These are phyloP conservation scores for Spathaspora gorwiae DNA, from an alignment of 805 yeast species.

Conservation along the genomic window DNA sequence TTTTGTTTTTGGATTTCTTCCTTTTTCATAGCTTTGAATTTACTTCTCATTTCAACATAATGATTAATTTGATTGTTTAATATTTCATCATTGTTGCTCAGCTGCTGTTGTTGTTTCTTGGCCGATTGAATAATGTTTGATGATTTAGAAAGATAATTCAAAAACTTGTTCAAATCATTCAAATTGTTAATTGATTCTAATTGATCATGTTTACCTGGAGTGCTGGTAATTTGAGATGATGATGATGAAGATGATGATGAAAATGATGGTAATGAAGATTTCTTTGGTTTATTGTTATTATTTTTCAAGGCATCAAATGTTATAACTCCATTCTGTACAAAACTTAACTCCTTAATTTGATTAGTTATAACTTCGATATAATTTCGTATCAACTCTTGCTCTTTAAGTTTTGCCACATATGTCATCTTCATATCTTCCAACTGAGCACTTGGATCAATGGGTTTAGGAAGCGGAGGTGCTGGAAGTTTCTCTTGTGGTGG, in stretches of 20 bases:
- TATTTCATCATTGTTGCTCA: slow-evolving; percentile 8
- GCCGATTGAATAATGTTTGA: slow-evolving; percentile 36
- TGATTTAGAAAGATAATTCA: slow-evolving; percentile 33
- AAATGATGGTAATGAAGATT: not conserved
- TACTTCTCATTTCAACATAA: slow-evolving; percentile 17
- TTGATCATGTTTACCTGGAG: slow-evolving; percentile 19
- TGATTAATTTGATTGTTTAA: slow-evolving; percentile 21
- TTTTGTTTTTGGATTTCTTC: slow-evolving; percentile 4
- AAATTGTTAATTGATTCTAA: slow-evolving; percentile 36
- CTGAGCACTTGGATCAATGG: slow-evolving; percentile 11
- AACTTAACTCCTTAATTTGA: slow-evolving; percentile 39
- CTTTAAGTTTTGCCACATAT: slow-evolving; percentile 36
- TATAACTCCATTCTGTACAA: slow-evolving; percentile 42
- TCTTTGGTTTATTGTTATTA: slow-evolving; percentile 3
- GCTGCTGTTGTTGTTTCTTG: slow-evolving; percentile 19
- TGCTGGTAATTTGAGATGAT: slow-evolving; percentile 1
- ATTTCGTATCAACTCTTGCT: slow-evolving; percentile 38
- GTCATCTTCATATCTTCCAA: slow-evolving; percentile 23
- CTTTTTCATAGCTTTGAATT: slow-evolving; percentile 11
- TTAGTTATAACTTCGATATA: slow-evolving; percentile 39
- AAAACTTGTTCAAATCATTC: slow-evolving; percentile 36
- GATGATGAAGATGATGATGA: slow-evolving; percentile 1
- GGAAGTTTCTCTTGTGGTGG: not conserved
- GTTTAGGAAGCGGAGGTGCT: not conserved
- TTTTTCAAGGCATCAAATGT: slow-evolving; percentile 37